Percentiles rank a stretch among this genome's conserved stretches.
phyloP scores from a whole-genome alignment of 345 rosid genomes.

The Linum trigynum region DNA sequence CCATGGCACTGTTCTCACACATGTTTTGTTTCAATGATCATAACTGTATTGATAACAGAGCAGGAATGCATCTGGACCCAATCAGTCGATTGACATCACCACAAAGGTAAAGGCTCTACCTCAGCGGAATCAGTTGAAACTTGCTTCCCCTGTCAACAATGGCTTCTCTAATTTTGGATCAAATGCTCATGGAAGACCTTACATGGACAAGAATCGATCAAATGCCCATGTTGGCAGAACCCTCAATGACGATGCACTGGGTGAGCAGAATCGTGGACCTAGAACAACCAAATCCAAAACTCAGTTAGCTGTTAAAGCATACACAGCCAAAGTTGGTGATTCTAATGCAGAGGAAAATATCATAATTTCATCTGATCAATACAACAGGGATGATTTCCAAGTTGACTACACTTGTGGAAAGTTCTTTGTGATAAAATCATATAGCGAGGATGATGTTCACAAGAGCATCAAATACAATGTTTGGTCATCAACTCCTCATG shows the following conservation, averaged over 20 bases:
- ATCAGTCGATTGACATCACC: conserved; percentile 31
- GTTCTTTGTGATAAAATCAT: conserved; percentile 87
- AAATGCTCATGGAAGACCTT: conserved; percentile 24
- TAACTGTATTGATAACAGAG: conserved; percentile 29
- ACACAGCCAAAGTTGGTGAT: conserved; percentile 50
- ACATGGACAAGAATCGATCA: conserved; percentile 38
- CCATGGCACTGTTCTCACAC: not conserved
- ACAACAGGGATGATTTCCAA: conserved; percentile 65
- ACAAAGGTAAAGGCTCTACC: conserved; percentile 39
- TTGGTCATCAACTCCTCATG: conserved; percentile 93
- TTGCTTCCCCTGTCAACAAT: conserved; percentile 24
- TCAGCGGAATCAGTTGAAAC: conserved; percentile 36
- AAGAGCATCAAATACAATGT: conserved; percentile 88
- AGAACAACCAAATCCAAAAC: conserved; percentile 43
- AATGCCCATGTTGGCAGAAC: conserved; percentile 35
- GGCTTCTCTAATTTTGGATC: conserved; percentile 40
- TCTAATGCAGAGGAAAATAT: conserved; percentile 52
- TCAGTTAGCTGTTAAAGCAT: conserved; percentile 56
- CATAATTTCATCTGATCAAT: conserved; percentile 48
- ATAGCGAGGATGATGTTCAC: conserved; percentile 98
- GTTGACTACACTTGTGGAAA: conserved; percentile 51
- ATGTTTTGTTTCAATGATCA: not conserved
- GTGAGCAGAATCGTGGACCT: conserved; percentile 61
- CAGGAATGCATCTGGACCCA: conserved; percentile 39
- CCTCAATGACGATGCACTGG: conserved; percentile 30